Conservation (phyloP, 2,329 filamentous ascomycete species). For the Fonsecaea monophora region DNA sequence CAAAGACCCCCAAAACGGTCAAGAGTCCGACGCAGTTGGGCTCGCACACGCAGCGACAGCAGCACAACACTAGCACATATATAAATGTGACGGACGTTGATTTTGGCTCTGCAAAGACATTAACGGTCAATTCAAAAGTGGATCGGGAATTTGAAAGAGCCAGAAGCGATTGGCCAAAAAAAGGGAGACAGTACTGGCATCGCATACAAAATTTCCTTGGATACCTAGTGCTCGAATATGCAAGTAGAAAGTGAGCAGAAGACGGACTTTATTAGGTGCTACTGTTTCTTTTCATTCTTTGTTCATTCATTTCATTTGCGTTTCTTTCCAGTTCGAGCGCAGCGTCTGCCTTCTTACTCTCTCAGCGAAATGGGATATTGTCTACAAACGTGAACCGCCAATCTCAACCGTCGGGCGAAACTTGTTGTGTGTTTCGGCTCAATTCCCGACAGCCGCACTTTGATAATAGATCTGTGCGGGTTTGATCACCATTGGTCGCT, state of each 20-base stretch:
- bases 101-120: neutral
- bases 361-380: neutral
- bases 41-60: neutral
- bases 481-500: neutral
- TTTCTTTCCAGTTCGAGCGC: neutral
- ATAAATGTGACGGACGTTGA: neutral
- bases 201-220: neutral
- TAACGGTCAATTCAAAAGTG: neutral
- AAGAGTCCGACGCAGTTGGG: neutral
- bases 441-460: neutral
- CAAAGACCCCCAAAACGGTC: too few species aligned
- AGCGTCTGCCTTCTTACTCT: neutral
- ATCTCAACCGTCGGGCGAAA: neutral
- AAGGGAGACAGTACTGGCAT: neutral
- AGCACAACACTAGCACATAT: neutral
- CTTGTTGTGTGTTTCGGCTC: neutral
- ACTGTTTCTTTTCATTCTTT: neutral
- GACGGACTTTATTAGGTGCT: neutral
- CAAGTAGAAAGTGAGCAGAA: neutral
- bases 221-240: neutral
- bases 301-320: conserved; percentile 2
- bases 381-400: conserved; percentile 2
- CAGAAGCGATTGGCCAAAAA: neutral
- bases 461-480: neutral
- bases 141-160: neutral